These are phyloP conservation scores for Choanephora cucurbitarum DNA, from an alignment of 371 early-diverging fungal species.

Conservation along the genomic window DNA sequence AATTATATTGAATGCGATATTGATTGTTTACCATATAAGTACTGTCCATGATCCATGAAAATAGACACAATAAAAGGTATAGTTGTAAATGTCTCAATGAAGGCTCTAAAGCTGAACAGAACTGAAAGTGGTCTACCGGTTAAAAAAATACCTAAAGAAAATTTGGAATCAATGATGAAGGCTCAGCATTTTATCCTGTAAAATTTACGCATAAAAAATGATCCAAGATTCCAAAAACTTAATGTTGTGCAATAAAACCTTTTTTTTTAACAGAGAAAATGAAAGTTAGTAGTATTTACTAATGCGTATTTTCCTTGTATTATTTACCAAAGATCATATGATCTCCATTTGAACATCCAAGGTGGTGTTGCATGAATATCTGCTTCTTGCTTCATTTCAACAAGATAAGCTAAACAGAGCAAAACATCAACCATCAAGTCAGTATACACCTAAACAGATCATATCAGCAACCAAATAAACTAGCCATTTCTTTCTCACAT, in stretches of 20 bases:
- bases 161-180: constrained; percentile 1
- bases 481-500: constrained; percentile 2
- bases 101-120: constrained; percentile 49
- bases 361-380: constrained; percentile 48
- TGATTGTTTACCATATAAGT: constrained; percentile 46
- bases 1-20: too few species aligned
- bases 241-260: constrained; percentile 50
- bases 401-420: constrained; percentile 66
- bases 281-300: not conserved
- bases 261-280: constrained; percentile 26
- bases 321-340: constrained; percentile 50
- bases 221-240: constrained; percentile 45
- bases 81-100: constrained; percentile 58
- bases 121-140: constrained; percentile 33
- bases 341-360: constrained; percentile 66
- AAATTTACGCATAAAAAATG: constrained; percentile 44
- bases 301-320: not conserved
- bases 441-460: constrained; percentile 45
- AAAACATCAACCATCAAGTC: constrained; percentile 62
- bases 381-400: constrained; percentile 63
- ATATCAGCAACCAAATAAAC: not conserved
- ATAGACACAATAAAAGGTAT: constrained; percentile 55
- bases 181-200: not conserved
- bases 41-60: constrained; percentile 54
- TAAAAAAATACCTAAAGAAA: constrained; percentile 31